Conservation (phyloP, 2,329 filamentous ascomycete genomes). For the Aspergillus sp. region DNA sequence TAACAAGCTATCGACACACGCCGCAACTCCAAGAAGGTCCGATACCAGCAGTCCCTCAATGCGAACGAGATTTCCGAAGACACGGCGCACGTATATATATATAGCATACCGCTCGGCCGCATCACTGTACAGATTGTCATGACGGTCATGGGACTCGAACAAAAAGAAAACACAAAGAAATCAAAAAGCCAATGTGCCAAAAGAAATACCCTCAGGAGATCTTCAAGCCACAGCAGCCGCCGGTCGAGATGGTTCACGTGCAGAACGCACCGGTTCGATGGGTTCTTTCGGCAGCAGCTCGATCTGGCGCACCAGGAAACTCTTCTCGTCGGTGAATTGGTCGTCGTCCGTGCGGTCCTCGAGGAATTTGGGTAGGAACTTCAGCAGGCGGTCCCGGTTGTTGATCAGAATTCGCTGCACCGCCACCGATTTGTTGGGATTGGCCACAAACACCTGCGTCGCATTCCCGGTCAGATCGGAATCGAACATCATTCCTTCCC, state of each 20-base stretch:
- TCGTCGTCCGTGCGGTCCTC: slow-evolving; percentile 96
- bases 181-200: slow-evolving; percentile 1
- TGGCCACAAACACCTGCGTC: slow-evolving; percentile 84
- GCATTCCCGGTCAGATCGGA: slow-evolving; percentile 27
- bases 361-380: slow-evolving; percentile 86
- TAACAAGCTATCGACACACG: slow-evolving; percentile 7
- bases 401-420: slow-evolving; percentile 95
- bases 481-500: neutral
- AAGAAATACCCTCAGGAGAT: neutral
- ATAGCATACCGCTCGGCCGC: slow-evolving; percentile 10
- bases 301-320: slow-evolving; percentile 95
- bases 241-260: slow-evolving; percentile 27
- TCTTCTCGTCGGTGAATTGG: slow-evolving; percentile 97
- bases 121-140: neutral
- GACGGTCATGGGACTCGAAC: neutral
- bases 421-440: slow-evolving; percentile 94
- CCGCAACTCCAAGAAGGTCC: slow-evolving; percentile 20
- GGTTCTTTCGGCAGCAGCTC: slow-evolving; percentile 48
- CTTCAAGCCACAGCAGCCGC: slow-evolving; percentile 29
- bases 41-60: slow-evolving; percentile 25
- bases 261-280: slow-evolving; percentile 34
- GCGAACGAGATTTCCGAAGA: slow-evolving; percentile 15
- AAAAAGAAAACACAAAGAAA: slow-evolving; percentile 7
- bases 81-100: slow-evolving; percentile 10
- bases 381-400: slow-evolving; percentile 87